Conservation (phyloP, 768 basidiomycete species). For the Rhodosporidiobolus sp. region DNA sequence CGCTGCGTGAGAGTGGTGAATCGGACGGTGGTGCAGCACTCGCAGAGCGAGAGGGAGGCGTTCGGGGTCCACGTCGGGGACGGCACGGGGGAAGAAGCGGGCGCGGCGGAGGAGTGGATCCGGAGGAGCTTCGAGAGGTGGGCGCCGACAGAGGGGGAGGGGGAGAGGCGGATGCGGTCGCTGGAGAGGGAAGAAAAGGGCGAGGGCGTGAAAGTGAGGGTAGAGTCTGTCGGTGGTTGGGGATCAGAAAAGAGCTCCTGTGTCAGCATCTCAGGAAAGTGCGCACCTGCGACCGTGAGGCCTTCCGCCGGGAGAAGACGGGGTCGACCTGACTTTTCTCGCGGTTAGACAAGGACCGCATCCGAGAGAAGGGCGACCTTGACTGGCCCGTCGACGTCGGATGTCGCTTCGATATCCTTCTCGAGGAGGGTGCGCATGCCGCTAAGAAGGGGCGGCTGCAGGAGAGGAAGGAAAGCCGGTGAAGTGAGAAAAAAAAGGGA, state of each 20-base stretch:
- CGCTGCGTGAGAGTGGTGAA: background rate
- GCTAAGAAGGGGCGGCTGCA: background rate
- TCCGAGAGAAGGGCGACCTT: background rate
- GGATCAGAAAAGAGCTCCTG: no score
- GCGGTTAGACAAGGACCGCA: background rate
- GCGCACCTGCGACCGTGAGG: background rate
- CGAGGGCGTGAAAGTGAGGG: background rate
- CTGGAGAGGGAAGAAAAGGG: background rate
- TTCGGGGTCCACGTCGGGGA: background rate
- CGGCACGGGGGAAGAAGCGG: background rate
- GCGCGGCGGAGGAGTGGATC: background rate
- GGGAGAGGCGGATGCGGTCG: background rate
- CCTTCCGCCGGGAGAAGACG: background rate
- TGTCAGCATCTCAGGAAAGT: no score
- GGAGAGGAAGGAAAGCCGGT: background rate
- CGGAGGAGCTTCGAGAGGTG: background rate
- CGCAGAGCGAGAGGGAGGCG: background rate
- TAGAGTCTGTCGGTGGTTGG: no score
- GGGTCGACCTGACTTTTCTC: background rate
- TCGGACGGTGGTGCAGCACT: constrained; percentile 2
- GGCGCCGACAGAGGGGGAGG: background rate
- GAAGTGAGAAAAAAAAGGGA: no score
- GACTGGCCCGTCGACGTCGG: background rate
- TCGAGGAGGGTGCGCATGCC: background rate
- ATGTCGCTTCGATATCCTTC: background rate